A percentile compares a stretch with the other conserved stretches of the same genome.
These are phyloP conservation scores for Thelephora ganbajun DNA, from an alignment of 768 basidiomycete species.

Conservation along the genomic window DNA sequence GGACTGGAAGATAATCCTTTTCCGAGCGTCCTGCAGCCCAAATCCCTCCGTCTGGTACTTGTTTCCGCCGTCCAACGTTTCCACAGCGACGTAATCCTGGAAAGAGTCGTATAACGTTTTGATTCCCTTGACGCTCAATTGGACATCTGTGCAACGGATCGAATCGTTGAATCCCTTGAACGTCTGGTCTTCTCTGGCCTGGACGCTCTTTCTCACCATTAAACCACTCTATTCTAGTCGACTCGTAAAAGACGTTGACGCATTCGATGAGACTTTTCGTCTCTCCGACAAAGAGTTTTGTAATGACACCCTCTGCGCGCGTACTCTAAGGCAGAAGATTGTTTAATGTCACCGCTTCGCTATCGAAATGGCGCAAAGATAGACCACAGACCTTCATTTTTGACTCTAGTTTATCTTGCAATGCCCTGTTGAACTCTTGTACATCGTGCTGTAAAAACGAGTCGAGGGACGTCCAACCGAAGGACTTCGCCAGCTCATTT, in stretches of 20 bases:
- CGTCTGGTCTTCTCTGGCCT: background rate
- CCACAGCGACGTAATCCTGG: conserved; percentile 92
- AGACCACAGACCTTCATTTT: conserved; percentile 81
- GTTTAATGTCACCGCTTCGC: no score
- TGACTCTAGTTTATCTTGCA: conserved; percentile 91
- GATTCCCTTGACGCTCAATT: conserved; percentile 98
- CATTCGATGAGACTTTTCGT: conserved; percentile 99
- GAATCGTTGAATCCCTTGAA: background rate
- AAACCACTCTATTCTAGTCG: conserved; percentile 88
- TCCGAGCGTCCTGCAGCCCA: conserved; percentile 97
- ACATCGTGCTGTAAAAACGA: conserved; percentile 99
- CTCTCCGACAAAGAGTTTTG: conserved; percentile 89
- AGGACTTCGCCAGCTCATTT: conserved; percentile 94
- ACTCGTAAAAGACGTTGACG: conserved; percentile 94
- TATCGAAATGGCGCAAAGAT: background rate
- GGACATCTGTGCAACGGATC: conserved; percentile 59
- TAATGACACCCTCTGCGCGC: conserved; percentile 86
- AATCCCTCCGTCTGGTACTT: conserved; percentile 96
- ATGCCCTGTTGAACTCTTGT: conserved; percentile 95
- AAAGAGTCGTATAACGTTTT: conserved; percentile 94
- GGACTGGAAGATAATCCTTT: conserved; percentile 95
- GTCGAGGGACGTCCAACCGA: conserved; percentile 98
- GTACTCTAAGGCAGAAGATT: conserved; percentile 46
- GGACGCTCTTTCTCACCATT: conserved; percentile 49
- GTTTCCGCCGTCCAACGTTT: conserved; percentile 97